Base-by-base conservation (phyloP, 495 filamentous ascomycete genomes). In the Penicillium pulvis region DNA sequence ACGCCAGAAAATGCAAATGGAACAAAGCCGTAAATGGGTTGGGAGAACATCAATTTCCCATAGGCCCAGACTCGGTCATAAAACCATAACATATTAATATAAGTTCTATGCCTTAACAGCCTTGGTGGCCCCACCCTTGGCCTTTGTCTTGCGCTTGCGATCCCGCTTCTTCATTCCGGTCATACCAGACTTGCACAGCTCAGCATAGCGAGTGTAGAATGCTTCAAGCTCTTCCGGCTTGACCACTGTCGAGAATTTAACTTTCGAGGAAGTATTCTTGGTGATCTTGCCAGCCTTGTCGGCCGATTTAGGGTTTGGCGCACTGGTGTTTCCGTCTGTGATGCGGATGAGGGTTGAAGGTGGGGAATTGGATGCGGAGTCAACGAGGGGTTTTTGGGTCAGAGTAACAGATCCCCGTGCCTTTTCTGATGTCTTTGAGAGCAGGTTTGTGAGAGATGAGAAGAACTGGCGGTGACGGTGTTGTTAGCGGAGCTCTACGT, bases 101-200 rank as follows among this genome's bases (percentile, higher is more conserved):
- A 14, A 45, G 57, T 44, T 56, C 69, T 74, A 82, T 56, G 71
- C 71, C 65, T 81, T 78, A 1, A 60, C 31, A 58, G 64, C 78
- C 65, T 85, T 86, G 76, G 83, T 85, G 53, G 73, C 71, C 48
- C 63, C 70, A 5, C 68, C 77, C 77, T 85, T 90, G 72, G 84
- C 89, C 83, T 89, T 91, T 55, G 85, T 85, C 79, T 70, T 70
- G 51, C 64, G 64, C 75, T 90, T 90, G 80, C 91, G 81, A 79
- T 97, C 92, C 54, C 93, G 78, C 77, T 95, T 97, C 89, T 97
- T 98, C 79, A 98, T 65, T 19, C 81, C 85, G 28, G 83, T 79
- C 93, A 97, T 98, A 17, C 92, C 91, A 0, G 80, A 74, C 77
- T 94, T 97, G 71, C 92, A 96, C 7, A 91, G 81, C 63, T 98